These are phyloP conservation scores for Salix brachista DNA, from an alignment of 345 rosid species.

Conservation along the genomic window DNA sequence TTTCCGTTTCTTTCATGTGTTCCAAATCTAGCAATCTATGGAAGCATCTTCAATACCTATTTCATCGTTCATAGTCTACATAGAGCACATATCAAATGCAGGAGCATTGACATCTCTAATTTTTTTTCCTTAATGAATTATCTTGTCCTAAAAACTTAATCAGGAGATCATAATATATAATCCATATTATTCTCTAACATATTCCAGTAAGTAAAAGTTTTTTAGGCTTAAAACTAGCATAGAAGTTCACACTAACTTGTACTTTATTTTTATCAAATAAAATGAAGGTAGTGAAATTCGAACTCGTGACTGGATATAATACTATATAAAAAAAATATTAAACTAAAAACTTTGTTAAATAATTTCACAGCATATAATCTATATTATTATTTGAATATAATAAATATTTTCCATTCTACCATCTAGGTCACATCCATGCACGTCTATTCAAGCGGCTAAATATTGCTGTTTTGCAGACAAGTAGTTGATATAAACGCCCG, in stretches of 20 bases:
- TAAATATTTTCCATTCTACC: neutral
- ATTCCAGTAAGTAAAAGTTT: accelerated
- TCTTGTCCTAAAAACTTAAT: too few relatives aligned
- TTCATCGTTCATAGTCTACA: neutral
- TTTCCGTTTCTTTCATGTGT: neutral
- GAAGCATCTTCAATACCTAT: slow-evolving; percentile 7
- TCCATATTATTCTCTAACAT: too few relatives aligned
- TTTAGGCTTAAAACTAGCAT: too few relatives aligned
- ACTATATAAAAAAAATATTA: too few relatives aligned
- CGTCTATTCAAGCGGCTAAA: slow-evolving; percentile 14
- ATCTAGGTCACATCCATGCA: slow-evolving; percentile 23
- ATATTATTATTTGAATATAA: too few relatives aligned
- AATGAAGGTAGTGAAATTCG: too few relatives aligned
- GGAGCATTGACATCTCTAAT: neutral
- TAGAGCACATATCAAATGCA: slow-evolving; percentile 7
- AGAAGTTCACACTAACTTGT: too few relatives aligned
- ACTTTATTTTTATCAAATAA: too few relatives aligned
- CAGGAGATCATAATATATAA: too few relatives aligned
- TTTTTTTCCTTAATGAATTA: neutral
- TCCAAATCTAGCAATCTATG: slow-evolving; percentile 16
- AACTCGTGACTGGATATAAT: too few relatives aligned
- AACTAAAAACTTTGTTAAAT: too few relatives aligned
- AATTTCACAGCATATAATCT: too few relatives aligned
- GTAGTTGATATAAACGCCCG: neutral
- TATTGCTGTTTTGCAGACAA: neutral